Evolutionary conservation across 2,329 filamentous ascomycete genomes (phyloP), one percentile per base, ranked within the genome.

Genomic region (Colletotrichum simmondsii): DNA sequence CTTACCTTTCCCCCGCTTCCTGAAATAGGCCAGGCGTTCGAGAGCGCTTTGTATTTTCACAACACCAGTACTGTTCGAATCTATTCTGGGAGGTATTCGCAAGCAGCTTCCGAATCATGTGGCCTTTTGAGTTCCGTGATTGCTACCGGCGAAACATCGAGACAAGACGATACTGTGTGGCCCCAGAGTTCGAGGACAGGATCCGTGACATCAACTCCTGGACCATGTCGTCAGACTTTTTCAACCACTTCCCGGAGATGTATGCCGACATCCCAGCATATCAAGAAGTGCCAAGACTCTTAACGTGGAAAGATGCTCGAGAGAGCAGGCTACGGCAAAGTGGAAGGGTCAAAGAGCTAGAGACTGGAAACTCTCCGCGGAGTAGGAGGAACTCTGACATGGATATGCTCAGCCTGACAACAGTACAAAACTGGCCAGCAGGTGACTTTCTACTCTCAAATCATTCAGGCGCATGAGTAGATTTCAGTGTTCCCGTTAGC

Each of bases 41-140:
- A 16, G 78, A 80, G 35, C 78, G 78, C 10, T 78, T 79, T 62
- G 65, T 80, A 0, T 80, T 79, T 67, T 75, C 71, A 0, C 75
- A 79, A 19, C 79, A 80, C n/a, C 75, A 74, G 26, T 79, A 80
- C 65, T 79, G 79, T 54, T 72, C 32, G 78, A 80, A 67, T 46
- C 46, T 66, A 28, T 74, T 19, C 79, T 80, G 79, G 79, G 75
- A 77, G 1, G 72, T 78, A 0, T 76, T 80, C 14, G 71, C 68
- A 3, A 22, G 71, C 0, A 75, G 72, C 30, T 56, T 80, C 11
- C 78, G 75, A 4, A 74, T 80, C 2, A 61, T 73, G 5, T 80
- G 78, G 78, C 74, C 76, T 1, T 76, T 76, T 4, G 68, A 71
- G 4, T 78, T 80, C 37, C 71, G 76, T 5, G 78, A 80, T 2